Evolutionary conservation across 2,329 filamentous ascomycete genomes (phyloP).

Genomic region (Erysiphe pulchra): DNA sequence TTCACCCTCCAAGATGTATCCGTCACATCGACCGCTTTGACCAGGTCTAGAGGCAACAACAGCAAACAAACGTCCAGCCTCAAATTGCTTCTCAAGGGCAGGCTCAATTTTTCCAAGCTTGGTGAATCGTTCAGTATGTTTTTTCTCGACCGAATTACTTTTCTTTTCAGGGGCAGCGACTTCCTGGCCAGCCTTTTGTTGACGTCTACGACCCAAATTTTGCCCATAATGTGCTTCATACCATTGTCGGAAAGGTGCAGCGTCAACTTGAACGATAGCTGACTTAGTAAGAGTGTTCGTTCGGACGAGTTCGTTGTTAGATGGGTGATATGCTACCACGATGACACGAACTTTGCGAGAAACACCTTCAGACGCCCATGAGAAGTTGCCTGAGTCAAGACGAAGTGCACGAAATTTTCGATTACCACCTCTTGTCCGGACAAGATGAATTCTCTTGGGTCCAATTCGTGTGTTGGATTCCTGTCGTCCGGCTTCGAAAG

Average conservation of each 20-base stretch:
- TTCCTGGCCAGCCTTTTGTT: constrained; percentile 38
- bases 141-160: constrained; percentile 86
- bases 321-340: constrained; percentile 93
- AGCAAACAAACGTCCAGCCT: constrained; percentile 92
- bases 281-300: constrained; percentile 99
- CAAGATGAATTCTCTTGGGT: constrained; percentile 82
- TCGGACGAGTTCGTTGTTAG: constrained; percentile 99
- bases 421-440: constrained; percentile 95
- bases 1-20: constrained; percentile 97
- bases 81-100: constrained; percentile 93
- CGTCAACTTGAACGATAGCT: constrained; percentile 96
- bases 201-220: constrained; percentile 67
- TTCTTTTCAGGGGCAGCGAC: constrained; percentile 34
- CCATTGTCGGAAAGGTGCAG: constrained; percentile 98
- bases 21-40: constrained; percentile 89
- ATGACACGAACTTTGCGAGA: constrained; percentile 99
- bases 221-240: constrained; percentile 99
- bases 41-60: constrained; percentile 81
- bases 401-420: constrained; percentile 98
- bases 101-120: constrained; percentile 75
- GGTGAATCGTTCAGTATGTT: constrained; percentile 74
- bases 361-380: constrained; percentile 93
- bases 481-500: constrained; percentile 99
- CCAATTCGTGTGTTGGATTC: constrained; percentile 99
- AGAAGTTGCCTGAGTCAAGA: constrained; percentile 97